Conservation (phyloP, 139 green algal genomes). For the Microglena sp. region DNA sequence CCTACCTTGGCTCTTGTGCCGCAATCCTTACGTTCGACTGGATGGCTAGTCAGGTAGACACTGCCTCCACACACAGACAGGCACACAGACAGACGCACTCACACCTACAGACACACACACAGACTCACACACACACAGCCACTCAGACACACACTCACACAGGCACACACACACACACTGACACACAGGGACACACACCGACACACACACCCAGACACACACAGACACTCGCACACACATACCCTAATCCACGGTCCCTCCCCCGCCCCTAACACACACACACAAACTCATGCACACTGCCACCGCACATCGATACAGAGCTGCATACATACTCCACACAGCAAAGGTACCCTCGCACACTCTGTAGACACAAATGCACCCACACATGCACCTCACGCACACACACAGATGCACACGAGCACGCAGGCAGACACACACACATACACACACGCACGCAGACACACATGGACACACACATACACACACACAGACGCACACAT, state of each 20-base stretch:
- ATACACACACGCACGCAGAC: slow-evolving; percentile 1
- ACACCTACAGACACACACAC: background rate
- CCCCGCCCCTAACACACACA: background rate
- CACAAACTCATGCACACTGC: background rate
- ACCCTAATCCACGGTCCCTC: background rate
- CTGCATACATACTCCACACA: background rate
- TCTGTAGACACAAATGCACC: background rate
- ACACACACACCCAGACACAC: background rate
- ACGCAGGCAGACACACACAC: background rate
- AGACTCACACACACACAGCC: background rate
- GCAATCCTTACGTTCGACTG: slow-evolving; percentile 23
- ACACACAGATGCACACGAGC: background rate
- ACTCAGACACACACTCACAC: slow-evolving; percentile 1
- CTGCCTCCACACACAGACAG: no score
- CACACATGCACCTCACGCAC: background rate
- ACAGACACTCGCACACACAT: background rate
- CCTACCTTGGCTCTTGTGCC: slow-evolving; percentile 15
- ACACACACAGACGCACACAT: no score
- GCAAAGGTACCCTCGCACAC: no score
- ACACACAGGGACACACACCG: background rate
- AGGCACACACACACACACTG: slow-evolving; percentile 2
- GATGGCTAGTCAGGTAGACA: slow-evolving; percentile 25
- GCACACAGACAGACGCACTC: background rate
- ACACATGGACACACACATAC: no score
- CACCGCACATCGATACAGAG: no score